phyloP scores from a whole-genome alignment of 164 flowering plant species.

The Umbilicus rupestris region DNA sequence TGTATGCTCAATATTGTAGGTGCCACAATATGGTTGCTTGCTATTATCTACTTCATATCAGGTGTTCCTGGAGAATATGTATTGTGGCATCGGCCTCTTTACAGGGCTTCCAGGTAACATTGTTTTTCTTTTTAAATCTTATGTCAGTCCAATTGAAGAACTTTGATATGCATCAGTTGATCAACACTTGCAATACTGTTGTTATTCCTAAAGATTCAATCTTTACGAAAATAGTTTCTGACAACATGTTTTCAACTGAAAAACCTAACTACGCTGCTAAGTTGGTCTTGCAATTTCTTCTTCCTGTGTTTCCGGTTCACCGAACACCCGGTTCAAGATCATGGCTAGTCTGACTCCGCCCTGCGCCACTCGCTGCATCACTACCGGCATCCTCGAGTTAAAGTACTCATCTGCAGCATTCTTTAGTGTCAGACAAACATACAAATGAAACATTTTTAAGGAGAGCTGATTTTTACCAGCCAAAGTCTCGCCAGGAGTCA shows the following conservation, averaged over 20 bases:
- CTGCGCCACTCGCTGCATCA: slow-evolving; percentile 74
- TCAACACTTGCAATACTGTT: too few species aligned
- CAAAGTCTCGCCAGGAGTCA: slow-evolving; percentile 50
- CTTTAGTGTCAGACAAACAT: too few species aligned
- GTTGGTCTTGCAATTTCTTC: slow-evolving; percentile 26
- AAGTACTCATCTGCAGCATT: slow-evolving; percentile 72
- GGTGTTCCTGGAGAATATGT: slow-evolving; percentile 93
- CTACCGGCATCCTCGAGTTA: slow-evolving; percentile 64
- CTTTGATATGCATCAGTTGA: neutral
- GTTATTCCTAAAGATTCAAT: too few species aligned
- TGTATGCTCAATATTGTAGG: slow-evolving; percentile 27
- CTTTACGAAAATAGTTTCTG: too few species aligned
- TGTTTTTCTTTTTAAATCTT: slow-evolving; percentile 16
- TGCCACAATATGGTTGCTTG: slow-evolving; percentile 83
- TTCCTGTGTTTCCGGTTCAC: slow-evolving; percentile 22
- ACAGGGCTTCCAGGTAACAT: slow-evolving; percentile 86
- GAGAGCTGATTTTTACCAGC: slow-evolving; percentile 34
- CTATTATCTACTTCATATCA: slow-evolving; percentile 85
- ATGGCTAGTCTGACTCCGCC: slow-evolving; percentile 89
- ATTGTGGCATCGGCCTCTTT: slow-evolving; percentile 98
- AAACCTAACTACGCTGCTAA: too few species aligned
- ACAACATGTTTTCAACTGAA: too few species aligned
- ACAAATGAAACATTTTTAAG: too few species aligned
- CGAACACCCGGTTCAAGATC: slow-evolving; percentile 60
- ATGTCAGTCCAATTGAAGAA: neutral